Base-by-base conservation (phyloP, 306 rosid species). In the Lathyrus tuberosus region DNA sequence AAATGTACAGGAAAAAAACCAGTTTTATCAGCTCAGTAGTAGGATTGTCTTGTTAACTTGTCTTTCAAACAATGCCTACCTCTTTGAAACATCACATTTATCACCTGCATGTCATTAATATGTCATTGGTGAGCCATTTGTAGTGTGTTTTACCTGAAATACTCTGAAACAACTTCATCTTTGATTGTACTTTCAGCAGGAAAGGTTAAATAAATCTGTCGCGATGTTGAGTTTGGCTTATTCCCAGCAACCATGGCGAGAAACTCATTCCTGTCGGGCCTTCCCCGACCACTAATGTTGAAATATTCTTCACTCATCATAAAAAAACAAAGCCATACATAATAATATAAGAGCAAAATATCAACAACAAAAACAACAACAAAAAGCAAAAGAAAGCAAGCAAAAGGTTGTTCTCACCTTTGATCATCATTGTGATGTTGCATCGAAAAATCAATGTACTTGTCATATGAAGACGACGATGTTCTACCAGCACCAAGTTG, bases 171-270 rank as follows among this genome's bases (percentile, higher is more conserved):
- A 62, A 90, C 97, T 75, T 93, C 98, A 73, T 93, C 98, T 68
- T 87, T 93, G 74, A 93, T 90, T 10, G 93, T 88, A 82, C 98
- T 93, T 74, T 93, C n/a, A n/a, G n/a, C n/a, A n/a, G n/a, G n/a
- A n/a, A n/a, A n/a, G n/a, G n/a, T n/a, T n/a, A n/a, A n/a, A 72
- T 93, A 93, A 73, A 93, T 93, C 84, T 93, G 98, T 58, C 97
- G 84, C 5, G 98, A 88, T 1, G 98, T 96, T n/a, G n/a, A 88
- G 78, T 87, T 90, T 20, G 82, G 72, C 70, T 87, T 93, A 11
- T 90, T 97, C 0, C 77, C 82, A 0, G 91, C 81, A 60, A 86
- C 64, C 83, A 87, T 71, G 16, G 89, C 82, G 42, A 86, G 79
- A 66, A 90, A 84, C 3, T 88, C 98, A n/a, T 81, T 84, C 84